Evolutionary conservation across 306 rosid species (phyloP), one percentile per base, ranked within the genome.

Genomic region (Cucumis sativus): DNA sequence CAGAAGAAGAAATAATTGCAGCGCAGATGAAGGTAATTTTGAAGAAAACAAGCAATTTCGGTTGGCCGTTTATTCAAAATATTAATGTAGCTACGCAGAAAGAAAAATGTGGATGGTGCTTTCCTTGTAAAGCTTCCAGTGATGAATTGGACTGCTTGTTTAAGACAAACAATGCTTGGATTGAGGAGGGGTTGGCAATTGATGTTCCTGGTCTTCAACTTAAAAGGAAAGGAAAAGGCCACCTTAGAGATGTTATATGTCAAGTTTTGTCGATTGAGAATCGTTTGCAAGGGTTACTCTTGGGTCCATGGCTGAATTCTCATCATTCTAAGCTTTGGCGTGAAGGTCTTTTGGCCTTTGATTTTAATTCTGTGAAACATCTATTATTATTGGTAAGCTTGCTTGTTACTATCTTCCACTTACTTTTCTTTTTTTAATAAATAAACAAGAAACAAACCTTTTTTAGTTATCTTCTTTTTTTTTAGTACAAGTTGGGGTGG

Each of bases 101-200:
- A 72, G 97, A 95, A 85, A 92, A 91, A 82, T 95, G 97, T 41
- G 97, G 98, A 74, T 95, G 97, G 99, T 92, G 97, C 86, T 89
- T 86, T 87, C 78, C 85, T 65, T 92, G 99, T 83, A 92, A 88
- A 88, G 77, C 68, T 85, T 81, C 81, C 58, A 81, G 82, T 84
- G 90, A 92, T 81, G 96, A 87, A 69, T 80, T 81, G 75, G 93
- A 89, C 83, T 95, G 99, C 88, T 88, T 95, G 88, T 87, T 90
- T 84, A 82, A 78, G 84, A 81, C 79, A 77, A 79, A 80, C 70
- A 82, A 80, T 82, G 83, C 82, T 65, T 80, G 89, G 79, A 62
- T 82, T 75, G 73, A 23, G 78, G 90, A 88, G 79, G 84, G 77
- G 80, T 82, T 90, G 70, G 78, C 81, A 64, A 75, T 79, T 73